A percentile compares a stretch with the other conserved stretches of the same genome.
These are phyloP conservation scores for Leptoxyphium fumago DNA, from an alignment of 2,329 filamentous ascomycete species.

Conservation along the genomic window DNA sequence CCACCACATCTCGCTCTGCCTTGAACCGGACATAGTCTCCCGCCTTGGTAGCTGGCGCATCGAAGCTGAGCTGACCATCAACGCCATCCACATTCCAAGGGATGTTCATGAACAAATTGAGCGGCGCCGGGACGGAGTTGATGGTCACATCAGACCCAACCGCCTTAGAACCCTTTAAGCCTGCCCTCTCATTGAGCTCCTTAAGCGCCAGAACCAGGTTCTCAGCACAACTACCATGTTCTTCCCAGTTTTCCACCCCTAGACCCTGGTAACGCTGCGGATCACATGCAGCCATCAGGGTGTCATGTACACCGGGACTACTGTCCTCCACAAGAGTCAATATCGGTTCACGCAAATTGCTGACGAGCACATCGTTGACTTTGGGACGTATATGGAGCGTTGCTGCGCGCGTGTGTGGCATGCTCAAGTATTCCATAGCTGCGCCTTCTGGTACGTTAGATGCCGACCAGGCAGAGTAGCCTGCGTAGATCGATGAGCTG, in stretches of 20 bases:
- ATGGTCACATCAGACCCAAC: conserved; percentile 34
- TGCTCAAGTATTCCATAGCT: conserved; percentile 32
- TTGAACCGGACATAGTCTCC: conserved; percentile 30
- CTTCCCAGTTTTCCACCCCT: conserved; percentile 28
- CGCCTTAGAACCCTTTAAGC: conserved; percentile 30
- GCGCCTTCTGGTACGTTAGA: conserved; percentile 20
- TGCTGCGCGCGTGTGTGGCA: conserved; percentile 29
- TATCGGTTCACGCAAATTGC: conserved; percentile 32
- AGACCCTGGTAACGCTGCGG: conserved; percentile 28
- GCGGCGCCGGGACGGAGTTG: conserved; percentile 31
- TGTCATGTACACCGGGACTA: conserved; percentile 30
- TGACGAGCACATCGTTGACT: conserved; percentile 28
- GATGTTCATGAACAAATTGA: conserved; percentile 30
- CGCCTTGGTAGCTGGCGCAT: conserved; percentile 23
- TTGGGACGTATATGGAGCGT: conserved; percentile 27
- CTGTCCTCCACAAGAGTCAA: conserved; percentile 32
- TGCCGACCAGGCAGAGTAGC: conserved; percentile 32
- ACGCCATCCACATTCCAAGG: not conserved
- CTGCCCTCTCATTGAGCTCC: conserved; percentile 32
- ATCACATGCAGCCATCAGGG: conserved; percentile 33
- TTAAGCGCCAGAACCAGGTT: conserved; percentile 35
- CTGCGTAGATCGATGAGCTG: conserved; percentile 32
- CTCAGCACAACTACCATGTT: conserved; percentile 34
- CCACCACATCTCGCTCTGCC: conserved; percentile 30
- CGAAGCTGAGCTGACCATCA: conserved; percentile 26